Evolutionary conservation across 108 stramenopile genomes (phyloP).

Genomic region (Nannochloropsis salina): DNA sequence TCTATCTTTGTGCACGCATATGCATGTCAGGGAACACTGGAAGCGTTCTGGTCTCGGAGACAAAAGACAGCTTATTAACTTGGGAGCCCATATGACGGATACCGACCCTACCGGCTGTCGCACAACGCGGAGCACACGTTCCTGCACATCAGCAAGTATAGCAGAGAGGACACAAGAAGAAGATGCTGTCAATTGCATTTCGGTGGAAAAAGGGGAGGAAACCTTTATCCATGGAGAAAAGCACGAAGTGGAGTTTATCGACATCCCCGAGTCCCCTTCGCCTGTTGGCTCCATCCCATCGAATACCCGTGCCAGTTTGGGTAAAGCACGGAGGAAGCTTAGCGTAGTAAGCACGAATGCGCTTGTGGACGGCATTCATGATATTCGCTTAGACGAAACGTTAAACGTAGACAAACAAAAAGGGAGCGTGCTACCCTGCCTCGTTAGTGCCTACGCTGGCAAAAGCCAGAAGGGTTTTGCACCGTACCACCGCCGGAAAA

Average conservation of each 20-base stretch:
- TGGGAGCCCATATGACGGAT: no score
- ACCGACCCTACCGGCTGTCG: no score
- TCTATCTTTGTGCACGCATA: no score
- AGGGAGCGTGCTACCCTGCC: background rate
- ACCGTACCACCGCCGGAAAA: conserved; percentile 96
- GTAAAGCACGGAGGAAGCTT: conserved; percentile 21
- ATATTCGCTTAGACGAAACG: conserved; percentile 9
- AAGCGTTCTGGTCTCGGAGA: no score
- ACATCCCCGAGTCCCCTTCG: conserved; percentile 2
- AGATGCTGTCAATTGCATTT: no score
- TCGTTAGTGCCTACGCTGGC: conserved; percentile 66
- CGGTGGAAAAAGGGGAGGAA: no score
- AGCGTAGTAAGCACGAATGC: conserved; percentile 23
- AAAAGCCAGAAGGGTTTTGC: conserved; percentile 94
- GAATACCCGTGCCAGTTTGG: background rate
- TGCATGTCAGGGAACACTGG: no score
- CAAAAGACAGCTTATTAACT: no score
- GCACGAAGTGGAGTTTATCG: background rate
- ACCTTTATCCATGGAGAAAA: background rate
- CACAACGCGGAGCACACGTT: no score
- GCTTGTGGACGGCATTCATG: conserved; percentile 15
- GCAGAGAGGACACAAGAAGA: no score
- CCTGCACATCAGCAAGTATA: no score
- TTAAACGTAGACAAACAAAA: background rate
- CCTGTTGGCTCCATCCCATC: background rate